Percentiles rank a stretch among this genome's conserved stretches.
These are phyloP conservation scores for Auriscalpium microsporum DNA, from an alignment of 768 basidiomycete species.

Conservation along the genomic window DNA sequence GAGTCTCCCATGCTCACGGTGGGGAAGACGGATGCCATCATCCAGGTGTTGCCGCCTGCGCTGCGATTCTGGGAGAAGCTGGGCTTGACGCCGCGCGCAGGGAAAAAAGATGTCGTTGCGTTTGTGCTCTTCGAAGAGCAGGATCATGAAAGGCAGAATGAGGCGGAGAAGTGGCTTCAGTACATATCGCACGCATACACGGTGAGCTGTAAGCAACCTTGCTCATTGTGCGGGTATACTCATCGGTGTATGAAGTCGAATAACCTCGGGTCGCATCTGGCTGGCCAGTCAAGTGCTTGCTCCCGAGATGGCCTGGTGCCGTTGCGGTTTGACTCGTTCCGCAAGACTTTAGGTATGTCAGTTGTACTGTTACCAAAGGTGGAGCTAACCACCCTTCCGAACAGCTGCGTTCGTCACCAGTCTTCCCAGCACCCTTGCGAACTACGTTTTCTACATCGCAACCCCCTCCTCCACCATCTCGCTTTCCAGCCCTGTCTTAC, in stretches of 20 bases:
- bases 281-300: conserved; percentile 41
- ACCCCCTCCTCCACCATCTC: conserved; percentile 54
- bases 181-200: conserved; percentile 45
- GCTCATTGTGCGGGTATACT: background rate
- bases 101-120: conserved; percentile 59
- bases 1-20: conserved; percentile 54
- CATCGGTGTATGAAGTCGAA: conserved; percentile 35
- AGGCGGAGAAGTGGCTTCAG: conserved; percentile 54
- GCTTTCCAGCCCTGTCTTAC: conserved; percentile 56
- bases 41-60: conserved; percentile 64
- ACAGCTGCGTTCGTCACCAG: conserved; percentile 44
- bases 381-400: conserved; percentile 1
- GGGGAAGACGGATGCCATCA: conserved; percentile 56
- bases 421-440: conserved; percentile 29
- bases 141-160: conserved; percentile 34
- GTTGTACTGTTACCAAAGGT: background rate
- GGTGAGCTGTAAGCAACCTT: conserved; percentile 34
- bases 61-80: conserved; percentile 83
- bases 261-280: conserved; percentile 48
- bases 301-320: conserved; percentile 50
- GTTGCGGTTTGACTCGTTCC: conserved; percentile 59
- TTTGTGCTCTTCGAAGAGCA: conserved; percentile 65
- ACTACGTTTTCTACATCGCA: conserved; percentile 61
- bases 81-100: conserved; percentile 60
- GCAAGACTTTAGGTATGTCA: conserved; percentile 52